Conservation (phyloP, 306 rosid species). For the Sechiopsis laciniata region DNA sequence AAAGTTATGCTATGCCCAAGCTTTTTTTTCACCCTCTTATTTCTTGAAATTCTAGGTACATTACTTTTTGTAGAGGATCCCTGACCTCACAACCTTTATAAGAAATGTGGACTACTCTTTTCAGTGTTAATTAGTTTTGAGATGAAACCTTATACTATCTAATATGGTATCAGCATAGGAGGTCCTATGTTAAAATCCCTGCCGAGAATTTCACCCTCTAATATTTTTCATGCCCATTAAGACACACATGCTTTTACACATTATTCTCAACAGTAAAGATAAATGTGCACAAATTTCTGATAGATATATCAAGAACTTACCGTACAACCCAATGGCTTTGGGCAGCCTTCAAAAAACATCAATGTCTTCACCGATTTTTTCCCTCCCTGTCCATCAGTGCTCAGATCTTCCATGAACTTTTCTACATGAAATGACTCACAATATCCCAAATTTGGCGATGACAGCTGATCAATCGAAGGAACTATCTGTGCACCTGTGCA, state of each 20-base stretch:
- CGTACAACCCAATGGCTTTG: constrained; percentile 92
- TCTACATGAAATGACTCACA: constrained; percentile 80
- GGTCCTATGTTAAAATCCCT: no score
- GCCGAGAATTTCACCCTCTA: no score
- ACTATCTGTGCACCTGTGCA: constrained; percentile 90
- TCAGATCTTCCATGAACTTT: constrained; percentile 64
- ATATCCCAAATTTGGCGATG: constrained; percentile 71
- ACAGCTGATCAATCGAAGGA: constrained; percentile 76
- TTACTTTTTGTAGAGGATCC: neutral
- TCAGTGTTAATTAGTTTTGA: no score
- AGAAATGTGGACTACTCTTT: no score
- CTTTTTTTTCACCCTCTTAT: neutral
- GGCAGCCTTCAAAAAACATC: constrained; percentile 98
- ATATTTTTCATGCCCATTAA: neutral
- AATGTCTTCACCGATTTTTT: constrained; percentile 74
- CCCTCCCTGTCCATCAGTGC: constrained; percentile 50
- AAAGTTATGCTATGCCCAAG: neutral
- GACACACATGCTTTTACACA: neutral
- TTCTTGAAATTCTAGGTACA: constrained; percentile 2
- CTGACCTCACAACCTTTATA: no score
- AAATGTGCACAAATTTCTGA: constrained; percentile 6
- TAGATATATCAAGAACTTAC: constrained; percentile 40
- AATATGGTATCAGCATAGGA: no score
- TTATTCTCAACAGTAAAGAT: neutral
- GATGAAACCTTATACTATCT: no score